These are phyloP conservation scores for Acanthamoeba rhysodes DNA, from an alignment of 208 protist species.

Conservation along the genomic window DNA sequence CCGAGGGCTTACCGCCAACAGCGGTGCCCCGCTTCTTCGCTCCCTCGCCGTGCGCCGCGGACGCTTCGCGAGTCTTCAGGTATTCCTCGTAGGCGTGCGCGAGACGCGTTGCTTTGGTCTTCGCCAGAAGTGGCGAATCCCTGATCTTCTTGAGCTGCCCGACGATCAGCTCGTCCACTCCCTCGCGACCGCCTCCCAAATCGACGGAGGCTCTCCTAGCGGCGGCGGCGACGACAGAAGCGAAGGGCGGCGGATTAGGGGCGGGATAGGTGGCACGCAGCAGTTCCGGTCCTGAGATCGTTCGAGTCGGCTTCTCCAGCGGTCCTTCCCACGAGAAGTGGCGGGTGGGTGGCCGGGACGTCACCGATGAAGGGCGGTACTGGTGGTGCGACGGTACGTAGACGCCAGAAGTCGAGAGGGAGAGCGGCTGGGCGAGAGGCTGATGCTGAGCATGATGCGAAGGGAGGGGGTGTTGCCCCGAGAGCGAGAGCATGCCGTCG, in stretches of 20 bases:
- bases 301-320: neutral
- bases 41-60: neutral
- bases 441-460: neutral
- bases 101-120: neutral
- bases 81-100: slow-evolving; percentile 24
- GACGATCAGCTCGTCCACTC: slow-evolving; percentile 1
- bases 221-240: neutral
- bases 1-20: neutral
- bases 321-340: slow-evolving; percentile 52
- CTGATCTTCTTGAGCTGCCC: slow-evolving; percentile 49
- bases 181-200: neutral
- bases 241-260: neutral
- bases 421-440: neutral
- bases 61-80: neutral
- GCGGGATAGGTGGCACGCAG: neutral
- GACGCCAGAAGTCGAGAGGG: slow-evolving; percentile 14
- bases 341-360: neutral
- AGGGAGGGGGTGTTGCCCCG: neutral
- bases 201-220: slow-evolving; percentile 39
- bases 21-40: neutral
- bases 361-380: neutral
- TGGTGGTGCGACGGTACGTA: slow-evolving; percentile 41
- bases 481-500: neutral
- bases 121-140: neutral
- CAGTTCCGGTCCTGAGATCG: neutral